phyloP scores from a whole-genome alignment of 139 green algal species.

The Chlorella sorokiniana region DNA sequence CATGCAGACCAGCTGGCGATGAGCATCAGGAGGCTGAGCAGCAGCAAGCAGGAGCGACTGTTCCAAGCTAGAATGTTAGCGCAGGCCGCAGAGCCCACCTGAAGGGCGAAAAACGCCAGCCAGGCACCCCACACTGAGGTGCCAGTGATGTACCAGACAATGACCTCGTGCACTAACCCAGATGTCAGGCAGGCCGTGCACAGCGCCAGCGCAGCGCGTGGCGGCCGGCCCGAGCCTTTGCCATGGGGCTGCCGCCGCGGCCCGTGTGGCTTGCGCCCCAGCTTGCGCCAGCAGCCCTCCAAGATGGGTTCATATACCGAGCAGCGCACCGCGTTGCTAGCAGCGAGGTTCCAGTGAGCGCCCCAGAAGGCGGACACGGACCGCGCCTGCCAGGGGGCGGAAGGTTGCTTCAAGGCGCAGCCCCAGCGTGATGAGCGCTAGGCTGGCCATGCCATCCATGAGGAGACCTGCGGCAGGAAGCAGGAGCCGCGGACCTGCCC shows the following conservation, averaged over 20 bases:
- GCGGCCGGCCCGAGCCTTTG: neutral
- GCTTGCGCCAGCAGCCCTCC: neutral
- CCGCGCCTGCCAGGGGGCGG: neutral
- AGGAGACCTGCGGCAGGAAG: neutral
- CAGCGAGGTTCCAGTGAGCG: slow-evolving; percentile 10
- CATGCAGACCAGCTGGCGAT: neutral
- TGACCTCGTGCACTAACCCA: slow-evolving; percentile 12
- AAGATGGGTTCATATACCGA: slow-evolving; percentile 1
- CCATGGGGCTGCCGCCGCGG: neutral
- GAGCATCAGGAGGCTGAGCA: too few species aligned
- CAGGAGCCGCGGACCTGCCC: neutral
- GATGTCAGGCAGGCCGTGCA: neutral
- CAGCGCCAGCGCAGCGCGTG: neutral
- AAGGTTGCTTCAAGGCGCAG: slow-evolving; percentile 5
- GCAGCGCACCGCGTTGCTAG: slow-evolving; percentile 4
- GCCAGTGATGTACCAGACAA: slow-evolving; percentile 3
- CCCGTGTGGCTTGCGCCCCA: neutral
- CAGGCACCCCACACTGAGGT: neutral
- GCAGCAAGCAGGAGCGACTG: too few species aligned
- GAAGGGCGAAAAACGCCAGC: slow-evolving; percentile 15
- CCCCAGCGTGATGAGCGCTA: neutral
- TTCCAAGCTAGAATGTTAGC: too few species aligned
- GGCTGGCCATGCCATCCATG: neutral
- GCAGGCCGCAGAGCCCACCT: neutral
- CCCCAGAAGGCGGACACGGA: slow-evolving; percentile 9